Percentiles rank a stretch among this genome's conserved stretches.
Evolutionary conservation across 345 rosid genomes (phyloP).

Genomic region (Citrus trifoliata): DNA sequence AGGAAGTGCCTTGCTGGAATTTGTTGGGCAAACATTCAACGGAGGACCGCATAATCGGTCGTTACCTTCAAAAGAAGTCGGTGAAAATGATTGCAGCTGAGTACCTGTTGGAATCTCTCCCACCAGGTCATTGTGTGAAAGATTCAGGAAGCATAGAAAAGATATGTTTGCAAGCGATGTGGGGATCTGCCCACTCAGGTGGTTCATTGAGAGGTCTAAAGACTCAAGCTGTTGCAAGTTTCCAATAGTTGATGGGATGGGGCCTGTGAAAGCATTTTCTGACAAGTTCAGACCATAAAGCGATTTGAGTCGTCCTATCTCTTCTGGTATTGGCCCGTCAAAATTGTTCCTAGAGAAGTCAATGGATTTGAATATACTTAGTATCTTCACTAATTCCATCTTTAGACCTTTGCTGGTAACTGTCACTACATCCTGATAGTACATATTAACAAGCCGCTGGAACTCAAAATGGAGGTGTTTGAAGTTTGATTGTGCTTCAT

Average conservation of each 20-base stretch:
- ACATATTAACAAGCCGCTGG: not conserved
- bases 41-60: not conserved
- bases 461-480: constrained; percentile 24
- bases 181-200: constrained; percentile 29
- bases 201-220: constrained; percentile 32
- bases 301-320: constrained; percentile 14
- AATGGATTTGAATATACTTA: constrained; percentile 33
- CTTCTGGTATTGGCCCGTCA: constrained; percentile 30
- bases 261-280: constrained; percentile 16
- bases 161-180: not conserved
- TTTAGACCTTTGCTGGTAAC: constrained; percentile 42
- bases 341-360: constrained; percentile 28
- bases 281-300: constrained; percentile 34
- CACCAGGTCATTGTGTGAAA: constrained; percentile 26
- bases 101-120: constrained; percentile 21
- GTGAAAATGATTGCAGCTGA: constrained; percentile 28
- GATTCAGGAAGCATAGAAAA: constrained; percentile 30
- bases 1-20: not conserved
- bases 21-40: not conserved
- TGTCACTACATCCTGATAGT: constrained; percentile 37
- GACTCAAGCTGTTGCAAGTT: constrained; percentile 28
- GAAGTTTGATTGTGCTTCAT: not conserved
- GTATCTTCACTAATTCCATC: constrained; percentile 41
- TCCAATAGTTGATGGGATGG: constrained; percentile 22
- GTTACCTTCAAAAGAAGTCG: constrained; percentile 19